Evolutionary conservation across 1,284 basidiomycete species (phyloP).

Genomic region (Trichosporon sp.): DNA sequence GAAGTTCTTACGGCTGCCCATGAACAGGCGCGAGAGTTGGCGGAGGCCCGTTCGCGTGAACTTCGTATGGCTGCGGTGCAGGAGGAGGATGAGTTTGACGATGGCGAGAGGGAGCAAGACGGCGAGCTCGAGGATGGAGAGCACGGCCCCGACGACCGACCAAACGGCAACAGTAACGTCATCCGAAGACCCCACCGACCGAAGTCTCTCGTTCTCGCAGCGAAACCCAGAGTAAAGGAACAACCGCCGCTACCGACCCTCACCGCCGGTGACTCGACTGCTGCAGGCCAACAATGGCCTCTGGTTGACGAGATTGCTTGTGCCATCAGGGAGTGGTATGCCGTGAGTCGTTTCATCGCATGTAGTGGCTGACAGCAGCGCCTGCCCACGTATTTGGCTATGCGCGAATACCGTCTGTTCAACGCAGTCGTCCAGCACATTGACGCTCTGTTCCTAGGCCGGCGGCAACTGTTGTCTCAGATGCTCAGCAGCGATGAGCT

Average conservation of each 20-base stretch:
- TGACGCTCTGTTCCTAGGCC: constrained; percentile 83
- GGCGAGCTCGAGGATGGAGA: background rate
- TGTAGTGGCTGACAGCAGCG: constrained; percentile 38
- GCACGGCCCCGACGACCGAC: background rate
- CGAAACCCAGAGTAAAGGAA: constrained; percentile 61
- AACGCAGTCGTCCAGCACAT: constrained; percentile 84
- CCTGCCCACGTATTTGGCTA: constrained; percentile 86
- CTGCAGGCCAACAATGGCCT: constrained; percentile 76
- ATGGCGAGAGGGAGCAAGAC: constrained; percentile 26
- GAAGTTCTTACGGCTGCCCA: constrained; percentile 70
- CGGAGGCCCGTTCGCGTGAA: constrained; percentile 37
- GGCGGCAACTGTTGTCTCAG: constrained; percentile 84
- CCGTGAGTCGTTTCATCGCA: constrained; percentile 58
- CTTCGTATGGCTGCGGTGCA: constrained; percentile 64
- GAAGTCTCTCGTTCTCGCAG: constrained; percentile 40
- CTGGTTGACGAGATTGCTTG: constrained; percentile 97
- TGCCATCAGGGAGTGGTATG: constrained; percentile 92
- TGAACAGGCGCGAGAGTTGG: constrained; percentile 39
- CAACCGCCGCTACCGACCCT: constrained; percentile 89
- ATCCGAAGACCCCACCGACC: constrained; percentile 38
- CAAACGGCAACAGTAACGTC: constrained; percentile 18
- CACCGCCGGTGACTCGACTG: constrained; percentile 88
- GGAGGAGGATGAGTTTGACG: constrained; percentile 72
- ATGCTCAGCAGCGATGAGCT: constrained; percentile 88
- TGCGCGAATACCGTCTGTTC: constrained; percentile 87